Base-by-base conservation (phyloP, 2,329 filamentous ascomycete species). In the Aspergillus viridinutans region DNA sequence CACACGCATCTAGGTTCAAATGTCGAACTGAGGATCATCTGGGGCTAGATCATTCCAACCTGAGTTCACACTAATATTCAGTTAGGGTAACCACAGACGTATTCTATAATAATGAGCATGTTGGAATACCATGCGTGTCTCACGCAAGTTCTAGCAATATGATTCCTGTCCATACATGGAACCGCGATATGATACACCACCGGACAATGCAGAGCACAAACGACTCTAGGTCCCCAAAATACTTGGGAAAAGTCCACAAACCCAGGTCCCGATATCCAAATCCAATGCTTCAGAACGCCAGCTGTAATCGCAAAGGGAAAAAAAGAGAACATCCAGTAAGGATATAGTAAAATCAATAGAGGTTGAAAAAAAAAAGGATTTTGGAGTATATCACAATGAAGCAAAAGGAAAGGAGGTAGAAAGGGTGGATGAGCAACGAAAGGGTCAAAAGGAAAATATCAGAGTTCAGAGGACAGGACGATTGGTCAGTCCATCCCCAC, bases 261-360 rank as follows among this genome's bases (percentile, higher is more conserved):
- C 61, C 63, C 65, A 64, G 64, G 64, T 60, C 61, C 69, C 68
- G 55, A 70, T 71, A 56, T 67, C 66, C 63, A 61, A 63, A 67
- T 63, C 63, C 62, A 65, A 71, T 72, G 69, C 69, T 68, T 67
- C 64, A 69, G 55, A 73, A 73, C 71, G 69, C 71, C 71, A 49
- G 60, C 54, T 62, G 55, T 61, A 63, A 61, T 49, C 55, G 56
- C 55, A 57, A 61, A 29, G 35, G 54, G n/a, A n/a, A 25, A 56
- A 43, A 50, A 49, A 59, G 63, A 59, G 43, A 53, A 26, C 50
- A 43, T 59, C 62, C 59, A 52, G 57, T 53, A 57, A 64, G 60
- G 28, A 28, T 40, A 21, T 50, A 47, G 53, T 43, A 56, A 50
- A 25, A 48, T 32, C 40, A 42, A 52, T 50, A 49, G 50, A 43